phyloP scores from a whole-genome alignment of 345 rosid species.

The Eucalyptus cloeziana region DNA sequence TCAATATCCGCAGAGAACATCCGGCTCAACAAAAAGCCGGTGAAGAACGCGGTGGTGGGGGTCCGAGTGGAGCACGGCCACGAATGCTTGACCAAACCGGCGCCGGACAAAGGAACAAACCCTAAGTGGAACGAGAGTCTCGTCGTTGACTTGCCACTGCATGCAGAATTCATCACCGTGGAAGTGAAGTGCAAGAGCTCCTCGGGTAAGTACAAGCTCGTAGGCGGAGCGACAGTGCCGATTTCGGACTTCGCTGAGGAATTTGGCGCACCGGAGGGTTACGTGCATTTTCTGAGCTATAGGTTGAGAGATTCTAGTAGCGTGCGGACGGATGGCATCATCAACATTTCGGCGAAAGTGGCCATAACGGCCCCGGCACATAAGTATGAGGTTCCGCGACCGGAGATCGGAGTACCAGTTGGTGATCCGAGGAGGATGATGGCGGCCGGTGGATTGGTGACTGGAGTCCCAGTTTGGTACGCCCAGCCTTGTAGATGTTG shows the following conservation, averaged over 20 bases:
- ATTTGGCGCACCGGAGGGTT: constrained; percentile 17
- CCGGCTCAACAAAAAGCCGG: constrained; percentile 14
- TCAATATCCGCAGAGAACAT: constrained; percentile 49
- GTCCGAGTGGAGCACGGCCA: constrained; percentile 7
- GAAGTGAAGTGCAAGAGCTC: constrained; percentile 22
- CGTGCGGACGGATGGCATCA: constrained; percentile 28
- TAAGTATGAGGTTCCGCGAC: constrained; percentile 1
- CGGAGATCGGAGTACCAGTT: not conserved
- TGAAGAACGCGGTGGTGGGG: constrained; percentile 29
- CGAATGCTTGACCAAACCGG: not conserved
- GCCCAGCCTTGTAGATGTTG: not conserved
- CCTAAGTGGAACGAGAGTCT: constrained; percentile 54
- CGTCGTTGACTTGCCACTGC: constrained; percentile 4
- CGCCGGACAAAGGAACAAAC: constrained; percentile 18
- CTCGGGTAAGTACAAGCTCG: constrained; percentile 3
- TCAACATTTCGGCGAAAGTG: constrained; percentile 42
- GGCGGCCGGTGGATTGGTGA: constrained; percentile 10
- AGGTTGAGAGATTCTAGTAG: constrained; percentile 36
- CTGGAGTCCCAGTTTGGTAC: constrained; percentile 36
- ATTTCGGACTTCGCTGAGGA: constrained; percentile 47
- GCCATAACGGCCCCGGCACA: constrained; percentile 3
- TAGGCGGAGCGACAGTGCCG: constrained; percentile 40
- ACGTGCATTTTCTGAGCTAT: constrained; percentile 60
- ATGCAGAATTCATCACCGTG: constrained; percentile 13
- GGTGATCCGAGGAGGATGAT: not conserved